Conservation (phyloP, 2,329 filamentous ascomycete species). For the Xylaria digitata region DNA sequence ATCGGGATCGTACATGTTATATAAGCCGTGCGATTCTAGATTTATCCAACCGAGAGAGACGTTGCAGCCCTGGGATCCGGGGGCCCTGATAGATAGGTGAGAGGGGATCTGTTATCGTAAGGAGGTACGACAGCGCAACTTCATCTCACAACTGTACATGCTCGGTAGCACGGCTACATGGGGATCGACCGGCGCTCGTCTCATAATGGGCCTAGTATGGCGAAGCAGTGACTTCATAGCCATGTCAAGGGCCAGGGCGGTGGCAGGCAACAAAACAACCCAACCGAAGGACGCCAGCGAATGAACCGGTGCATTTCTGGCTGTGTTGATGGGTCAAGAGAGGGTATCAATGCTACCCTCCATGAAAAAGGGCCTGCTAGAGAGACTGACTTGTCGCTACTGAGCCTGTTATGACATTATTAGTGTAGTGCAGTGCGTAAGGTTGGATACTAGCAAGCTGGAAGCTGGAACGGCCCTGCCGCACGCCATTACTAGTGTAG, state of each 20-base stretch:
- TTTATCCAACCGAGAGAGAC: constrained; percentile 28
- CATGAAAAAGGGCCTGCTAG: constrained; percentile 2
- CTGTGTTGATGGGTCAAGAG: constrained; percentile 20
- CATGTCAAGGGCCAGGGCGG: constrained; percentile 12
- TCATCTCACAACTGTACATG: constrained; percentile 1
- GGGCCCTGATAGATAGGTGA: constrained; percentile 5
- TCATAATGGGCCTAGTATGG: constrained; percentile 20
- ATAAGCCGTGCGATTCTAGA: constrained; percentile 22
- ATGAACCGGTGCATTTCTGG: constrained; percentile 13
- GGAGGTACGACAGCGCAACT: constrained; percentile 4
- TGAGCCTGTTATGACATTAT: constrained; percentile 3
- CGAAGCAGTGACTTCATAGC: constrained; percentile 36
- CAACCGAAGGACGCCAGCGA: constrained; percentile 7
- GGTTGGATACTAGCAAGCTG: neutral
- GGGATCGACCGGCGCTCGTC: constrained; percentile 29
- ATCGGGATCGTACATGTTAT: neutral
- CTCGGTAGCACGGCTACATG: constrained; percentile 13
- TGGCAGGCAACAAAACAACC: constrained; percentile 20
- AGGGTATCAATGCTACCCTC: constrained; percentile 28
- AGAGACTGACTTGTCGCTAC: constrained; percentile 13
- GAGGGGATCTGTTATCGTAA: constrained; percentile 24
- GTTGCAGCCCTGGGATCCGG: constrained; percentile 19
- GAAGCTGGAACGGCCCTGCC: neutral
- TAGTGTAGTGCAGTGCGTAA: neutral
- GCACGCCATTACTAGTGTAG: constrained; percentile 1